Conservation (phyloP, 192 early-diverging fungal genomes). For the Coemansia sp. region DNA sequence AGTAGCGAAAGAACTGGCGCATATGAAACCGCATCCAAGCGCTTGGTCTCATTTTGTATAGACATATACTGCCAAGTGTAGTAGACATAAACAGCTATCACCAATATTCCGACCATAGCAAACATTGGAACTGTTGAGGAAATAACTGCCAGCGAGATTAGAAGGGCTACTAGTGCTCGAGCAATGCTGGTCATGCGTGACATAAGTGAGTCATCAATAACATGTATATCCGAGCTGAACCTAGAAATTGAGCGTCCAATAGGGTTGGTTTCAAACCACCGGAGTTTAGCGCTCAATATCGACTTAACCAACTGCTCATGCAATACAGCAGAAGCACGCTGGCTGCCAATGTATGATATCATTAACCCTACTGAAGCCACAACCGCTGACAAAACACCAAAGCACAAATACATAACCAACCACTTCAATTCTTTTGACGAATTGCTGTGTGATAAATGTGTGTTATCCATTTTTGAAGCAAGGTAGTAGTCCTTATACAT, state of each 20-base stretch:
- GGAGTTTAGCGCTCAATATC: constrained; percentile 65
- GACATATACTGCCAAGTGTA: constrained; percentile 68
- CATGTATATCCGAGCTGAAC: constrained; percentile 78
- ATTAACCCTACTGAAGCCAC: constrained; percentile 12
- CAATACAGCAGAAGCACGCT: constrained; percentile 50
- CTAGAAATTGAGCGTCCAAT: constrained; percentile 78
- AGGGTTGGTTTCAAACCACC: constrained; percentile 84
- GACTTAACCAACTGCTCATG: constrained; percentile 56
- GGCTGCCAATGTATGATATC: constrained; percentile 13
- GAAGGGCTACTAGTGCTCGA: constrained; percentile 50
- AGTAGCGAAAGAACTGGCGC: constrained; percentile 72
- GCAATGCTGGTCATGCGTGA: constrained; percentile 57
- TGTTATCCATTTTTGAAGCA: constrained; percentile 22
- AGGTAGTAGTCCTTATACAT: constrained; percentile 58
- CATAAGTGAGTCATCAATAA: constrained; percentile 68
- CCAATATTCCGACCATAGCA: constrained; percentile 61
- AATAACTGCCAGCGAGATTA: constrained; percentile 59
- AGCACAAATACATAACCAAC: constrained; percentile 12
- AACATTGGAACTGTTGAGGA: constrained; percentile 67
- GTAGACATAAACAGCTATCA: constrained; percentile 60
- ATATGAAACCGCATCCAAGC: constrained; percentile 68
- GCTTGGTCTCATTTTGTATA: constrained; percentile 78
- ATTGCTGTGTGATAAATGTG: neutral
- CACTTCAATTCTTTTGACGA: constrained; percentile 21
- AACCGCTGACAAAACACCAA: constrained; percentile 18